A percentile compares a stretch with the other conserved stretches of the same genome.
Evolutionary conservation across 345 rosid species (phyloP).

Genomic region (Streptanthus diversifolius): DNA sequence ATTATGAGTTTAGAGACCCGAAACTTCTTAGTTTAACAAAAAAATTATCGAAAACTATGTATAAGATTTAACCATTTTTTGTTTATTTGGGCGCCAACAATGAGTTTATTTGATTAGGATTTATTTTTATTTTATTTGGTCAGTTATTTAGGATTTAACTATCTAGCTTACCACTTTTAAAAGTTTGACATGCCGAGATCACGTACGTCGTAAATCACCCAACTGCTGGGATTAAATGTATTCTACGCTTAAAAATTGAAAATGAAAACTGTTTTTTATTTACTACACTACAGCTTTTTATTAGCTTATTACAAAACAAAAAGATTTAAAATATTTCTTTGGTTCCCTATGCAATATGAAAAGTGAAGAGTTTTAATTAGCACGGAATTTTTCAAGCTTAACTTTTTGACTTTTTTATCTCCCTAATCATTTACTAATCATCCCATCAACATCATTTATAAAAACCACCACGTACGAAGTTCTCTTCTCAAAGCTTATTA

Average conservation of each 20-base stretch:
- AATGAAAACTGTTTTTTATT: not conserved
- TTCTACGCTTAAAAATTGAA: not conserved
- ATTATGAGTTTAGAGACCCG: too few relatives aligned
- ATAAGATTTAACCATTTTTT: too few relatives aligned
- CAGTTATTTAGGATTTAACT: not conserved
- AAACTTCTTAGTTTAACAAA: too few relatives aligned
- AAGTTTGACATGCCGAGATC: slow-evolving; percentile 16
- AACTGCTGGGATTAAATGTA: not conserved
- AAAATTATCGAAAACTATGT: too few relatives aligned
- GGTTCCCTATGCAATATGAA: slow-evolving; percentile 24
- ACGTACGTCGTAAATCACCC: slow-evolving; percentile 24
- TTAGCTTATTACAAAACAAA: not conserved
- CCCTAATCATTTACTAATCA: slow-evolving; percentile 15
- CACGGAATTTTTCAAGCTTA: slow-evolving; percentile 4
- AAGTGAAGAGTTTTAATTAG: slow-evolving; percentile 17
- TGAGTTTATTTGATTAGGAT: not conserved
- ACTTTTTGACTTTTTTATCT: slow-evolving; percentile 28
- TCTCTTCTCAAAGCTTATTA: not conserved
- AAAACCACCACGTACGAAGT: not conserved
- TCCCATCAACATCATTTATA: slow-evolving; percentile 3
- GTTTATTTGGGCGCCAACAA: not conserved
- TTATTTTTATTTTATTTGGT: not conserved
- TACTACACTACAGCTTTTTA: not conserved
- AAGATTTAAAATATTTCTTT: not conserved
- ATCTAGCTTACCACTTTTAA: not conserved